Evolutionary conservation across 495 filamentous ascomycete genomes (phyloP), one percentile per base, ranked within the genome.

Genomic region (Geopyxis carbonaria): DNA sequence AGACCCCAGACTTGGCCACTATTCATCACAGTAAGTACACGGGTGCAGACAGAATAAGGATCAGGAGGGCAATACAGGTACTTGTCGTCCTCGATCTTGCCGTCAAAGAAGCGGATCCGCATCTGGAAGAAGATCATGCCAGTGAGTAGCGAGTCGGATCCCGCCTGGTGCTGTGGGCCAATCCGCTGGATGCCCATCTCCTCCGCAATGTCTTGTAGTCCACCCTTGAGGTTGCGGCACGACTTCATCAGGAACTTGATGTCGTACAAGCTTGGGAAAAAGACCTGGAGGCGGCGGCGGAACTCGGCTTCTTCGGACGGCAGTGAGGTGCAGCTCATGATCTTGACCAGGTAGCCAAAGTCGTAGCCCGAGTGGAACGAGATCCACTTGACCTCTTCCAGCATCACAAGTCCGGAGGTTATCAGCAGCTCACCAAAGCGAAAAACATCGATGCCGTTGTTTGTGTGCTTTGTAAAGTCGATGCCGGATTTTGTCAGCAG

Each of bases 351-450:
- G 53, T 95, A 94, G 25, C 83, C 89, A 61, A 97, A 93, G 62
- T 97, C 89, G 62, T 97, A 97, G 33, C 89, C 89, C n/a, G 81
- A 86, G 58, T 97, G 89, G 61, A 95, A 95, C 14, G 83, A 91
- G 22, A 97, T 78, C 89, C 89, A 97, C 52, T 78, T 73, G 11
- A 94, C 79, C 35, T 93, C 75, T 24, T 87, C 78, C 34, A 78
- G 65, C 48, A 89, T 74, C n/a, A 89, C 81, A 22, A 97, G 64
- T 6, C 89, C 89, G 10, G 89, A 95, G 41, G 75, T 83, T 36
- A 92, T 86, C 35, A 97, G 66, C 13, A 92, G 66, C 10, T 87
- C 69, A 4, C 83, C 89, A 53, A 97, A 95, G 39, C 83, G 75
- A 20, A 71, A 67, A 0, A 83, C 83, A 43, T 91, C 83, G 48